Evolutionary conservation across 2,329 filamentous ascomycete genomes (phyloP), one percentile per base, ranked within the genome.

Genomic region (Cladophialophora immunda): DNA sequence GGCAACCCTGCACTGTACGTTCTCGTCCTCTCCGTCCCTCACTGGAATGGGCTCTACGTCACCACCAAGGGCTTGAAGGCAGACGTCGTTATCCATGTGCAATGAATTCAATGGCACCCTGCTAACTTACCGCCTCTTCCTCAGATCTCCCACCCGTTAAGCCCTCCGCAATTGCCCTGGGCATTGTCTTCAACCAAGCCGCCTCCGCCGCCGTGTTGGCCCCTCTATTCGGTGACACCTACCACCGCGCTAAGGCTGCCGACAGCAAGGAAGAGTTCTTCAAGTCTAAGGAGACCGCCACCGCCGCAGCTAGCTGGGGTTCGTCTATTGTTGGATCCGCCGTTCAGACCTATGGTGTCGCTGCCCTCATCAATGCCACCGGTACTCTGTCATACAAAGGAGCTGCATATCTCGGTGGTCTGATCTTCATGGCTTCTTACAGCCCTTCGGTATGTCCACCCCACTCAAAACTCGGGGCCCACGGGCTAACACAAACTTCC

Each of bases 221-320:
- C 67, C 94, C 94, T 70, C 83, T 98, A 81, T 97, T 98, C 80
- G 94, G 95, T 78, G 90, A 96, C 77, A 94, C 93, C 77, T 97
- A 97, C 87, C 90, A 94, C 83, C 91, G 92, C 75, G 94, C 94
- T 74, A 94, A 97, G 87, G 84, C 88, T 68, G 89, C 94, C 80
- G 94, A 97, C 88, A 92, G 90, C 77, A 97, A 95, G 85, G 94
- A 98, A 84, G 94, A 98, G 84, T 98, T 97, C 83, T 83, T 96
- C 81, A 90, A 90, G 81, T 96, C 92, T 74, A 94, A 93, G 87
- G 94, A 98, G 85, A 92, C 94, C 71, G 89, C 91, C 69, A 91
- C 91, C 68, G 93, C 94, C 72, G 94, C 92, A 71, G 87, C 93
- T 68, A 92, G 93, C 73, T 97, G 92, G 91, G 93, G 94, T 78